Percentiles rank a stretch among this genome's conserved stretches.
Evolutionary conservation across 371 early-diverging fungal species (phyloP).

Genomic region (Apophysomyces elegans): DNA sequence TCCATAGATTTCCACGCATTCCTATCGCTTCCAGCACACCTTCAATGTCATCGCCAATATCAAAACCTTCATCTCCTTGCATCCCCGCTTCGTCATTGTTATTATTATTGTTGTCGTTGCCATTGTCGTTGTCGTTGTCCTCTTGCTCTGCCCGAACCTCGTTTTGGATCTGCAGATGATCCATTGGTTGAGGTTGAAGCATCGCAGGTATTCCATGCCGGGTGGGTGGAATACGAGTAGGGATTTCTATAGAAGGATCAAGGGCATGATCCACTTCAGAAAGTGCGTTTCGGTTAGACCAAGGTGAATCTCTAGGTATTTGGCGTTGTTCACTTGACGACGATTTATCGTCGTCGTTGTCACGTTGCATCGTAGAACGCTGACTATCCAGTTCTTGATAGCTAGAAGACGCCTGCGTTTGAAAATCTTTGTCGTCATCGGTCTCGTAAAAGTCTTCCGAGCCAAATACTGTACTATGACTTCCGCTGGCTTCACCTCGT

Average conservation of each 20-base stretch:
- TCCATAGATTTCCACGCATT: slow-evolving; percentile 80
- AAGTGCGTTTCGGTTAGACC: background rate
- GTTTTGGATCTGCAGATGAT: background rate
- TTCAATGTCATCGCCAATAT: slow-evolving; percentile 73
- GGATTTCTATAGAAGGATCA: background rate
- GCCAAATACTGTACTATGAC: background rate
- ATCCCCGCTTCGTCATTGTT: slow-evolving; percentile 28
- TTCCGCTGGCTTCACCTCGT: background rate
- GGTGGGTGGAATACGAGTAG: background rate
- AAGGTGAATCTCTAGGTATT: slow-evolving; percentile 18
- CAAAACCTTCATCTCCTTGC: slow-evolving; percentile 53
- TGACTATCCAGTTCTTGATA: slow-evolving; percentile 16
- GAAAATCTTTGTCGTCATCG: background rate
- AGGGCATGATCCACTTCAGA: background rate
- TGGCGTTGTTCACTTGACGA: slow-evolving; percentile 22
- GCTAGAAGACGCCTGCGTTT: slow-evolving; percentile 8
- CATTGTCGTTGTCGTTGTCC: slow-evolving; percentile 14
- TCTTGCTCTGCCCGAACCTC: slow-evolving; percentile 14
- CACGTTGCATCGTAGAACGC: background rate
- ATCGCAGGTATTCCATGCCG: slow-evolving; percentile 2
- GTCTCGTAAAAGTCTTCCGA: background rate
- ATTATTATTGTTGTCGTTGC: background rate
- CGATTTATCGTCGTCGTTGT: slow-evolving; percentile 11
- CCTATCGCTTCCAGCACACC: slow-evolving; percentile 90
- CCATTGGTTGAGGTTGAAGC: background rate